Evolutionary conservation across 1,284 basidiomycete species (phyloP), one percentile per base, ranked within the genome.

Genomic region (Ceratobasidium sp.): DNA sequence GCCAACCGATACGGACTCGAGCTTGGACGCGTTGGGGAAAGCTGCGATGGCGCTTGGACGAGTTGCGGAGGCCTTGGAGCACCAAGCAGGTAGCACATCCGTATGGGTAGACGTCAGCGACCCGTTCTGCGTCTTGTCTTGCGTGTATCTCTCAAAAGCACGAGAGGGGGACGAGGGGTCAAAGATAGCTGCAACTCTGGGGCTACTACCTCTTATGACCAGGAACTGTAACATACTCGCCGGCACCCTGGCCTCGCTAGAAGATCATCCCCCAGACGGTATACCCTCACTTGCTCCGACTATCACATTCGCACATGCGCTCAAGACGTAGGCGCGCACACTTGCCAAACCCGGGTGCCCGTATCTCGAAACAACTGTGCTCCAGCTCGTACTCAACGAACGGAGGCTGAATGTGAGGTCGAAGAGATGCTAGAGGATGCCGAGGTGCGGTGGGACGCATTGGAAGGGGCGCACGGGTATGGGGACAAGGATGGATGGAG

Each of bases 391-490:
- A 16, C 60, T 76, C 12, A 65, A 76, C 41, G 73, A 76, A 16
- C 33, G 33, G 30, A 65, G 16, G 50, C 38, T n/a, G 73, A 57
- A 18, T 23, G 16, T 44, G 73, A 76, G 27, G 35, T 76, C 1
- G 73, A 76, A 35, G 73, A 76, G 35, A 66, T 76, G 73, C 27
- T 66, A 20, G 73, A 76, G 23, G 73, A 76, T 18, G 73, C 73
- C 10, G 73, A 76, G 41, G 64, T 62, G 10, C 48, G 73, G 23
- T 66, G 73, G 73, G 73, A 57, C 2, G 30, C 14, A 7, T 33
- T 66, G 18, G 70, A 62, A 8, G 64, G 6, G 27, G 64, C 16
- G 23, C 20, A 27, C n/a, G 33, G 20, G 23, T 20, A 30, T 8
- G 30, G 48, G 30, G 23, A n/a, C 12, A 52, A 46, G 20, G 62